A percentile compares a stretch with the other conserved stretches of the same genome.
phyloP scores from a whole-genome alignment of 306 rosid genomes.

The Sindora glabra region DNA sequence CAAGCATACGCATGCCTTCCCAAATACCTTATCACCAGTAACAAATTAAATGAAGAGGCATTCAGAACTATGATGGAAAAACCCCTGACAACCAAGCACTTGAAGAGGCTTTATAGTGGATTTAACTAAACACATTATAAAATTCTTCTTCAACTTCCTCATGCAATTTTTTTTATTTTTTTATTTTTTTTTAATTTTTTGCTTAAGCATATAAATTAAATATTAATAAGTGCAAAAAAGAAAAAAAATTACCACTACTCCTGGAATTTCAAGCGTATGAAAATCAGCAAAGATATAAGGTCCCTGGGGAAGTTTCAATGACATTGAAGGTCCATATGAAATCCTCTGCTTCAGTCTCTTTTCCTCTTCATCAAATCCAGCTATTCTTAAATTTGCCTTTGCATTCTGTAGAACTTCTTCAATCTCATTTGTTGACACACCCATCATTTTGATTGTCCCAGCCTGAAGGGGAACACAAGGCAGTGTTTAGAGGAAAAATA shows the following conservation, averaged over 20 bases:
- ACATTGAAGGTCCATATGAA: slow-evolving; percentile 39
- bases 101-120: background rate
- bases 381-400: slow-evolving; percentile 63
- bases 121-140: background rate
- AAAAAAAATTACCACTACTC: slow-evolving; percentile 51
- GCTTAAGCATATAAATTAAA: slow-evolving; percentile 1
- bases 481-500: slow-evolving; percentile 1
- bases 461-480: slow-evolving; percentile 34
- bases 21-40: background rate
- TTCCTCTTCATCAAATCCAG: slow-evolving; percentile 90
- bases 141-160: too few species aligned
- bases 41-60: background rate
- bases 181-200: background rate
- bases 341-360: slow-evolving; percentile 65
- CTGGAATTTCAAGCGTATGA: slow-evolving; percentile 78
- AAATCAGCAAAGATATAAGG: slow-evolving; percentile 75
- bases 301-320: slow-evolving; percentile 77
- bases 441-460: slow-evolving; percentile 85
- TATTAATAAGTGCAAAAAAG: background rate
- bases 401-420: slow-evolving; percentile 70
- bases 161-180: too few species aligned
- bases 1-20: background rate
- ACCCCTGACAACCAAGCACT: background rate
- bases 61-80: background rate
- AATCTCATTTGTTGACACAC: slow-evolving; percentile 63